phyloP scores from a whole-genome alignment of 2,329 filamentous ascomycete species.

The Didymella pinodella region DNA sequence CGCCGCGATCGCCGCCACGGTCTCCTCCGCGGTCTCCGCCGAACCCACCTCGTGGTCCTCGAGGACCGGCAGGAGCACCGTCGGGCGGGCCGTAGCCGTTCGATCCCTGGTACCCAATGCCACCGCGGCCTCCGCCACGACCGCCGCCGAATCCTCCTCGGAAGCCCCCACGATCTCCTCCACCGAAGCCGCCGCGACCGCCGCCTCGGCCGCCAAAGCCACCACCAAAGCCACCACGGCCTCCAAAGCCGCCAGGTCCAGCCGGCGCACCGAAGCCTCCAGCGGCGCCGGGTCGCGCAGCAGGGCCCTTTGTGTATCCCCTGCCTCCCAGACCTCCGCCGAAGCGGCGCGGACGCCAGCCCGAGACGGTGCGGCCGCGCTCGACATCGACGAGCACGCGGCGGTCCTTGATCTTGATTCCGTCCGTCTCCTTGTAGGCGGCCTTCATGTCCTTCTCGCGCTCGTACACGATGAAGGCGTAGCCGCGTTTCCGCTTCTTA shows the following conservation, averaged over 20 bases:
- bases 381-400: slow-evolving; percentile 95
- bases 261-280: slow-evolving; percentile 63
- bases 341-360: slow-evolving; percentile 90
- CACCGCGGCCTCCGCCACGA: slow-evolving; percentile 53
- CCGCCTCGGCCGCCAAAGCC: slow-evolving; percentile 60
- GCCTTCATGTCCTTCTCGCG: slow-evolving; percentile 99
- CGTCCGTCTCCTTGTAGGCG: slow-evolving; percentile 88
- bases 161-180: slow-evolving; percentile 55
- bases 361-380: slow-evolving; percentile 89
- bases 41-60: slow-evolving; percentile 51
- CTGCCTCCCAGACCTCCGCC: slow-evolving; percentile 92
- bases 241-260: slow-evolving; percentile 60
- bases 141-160: slow-evolving; percentile 56
- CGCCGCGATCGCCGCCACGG: slow-evolving; percentile 43
- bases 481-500: slow-evolving; percentile 79
- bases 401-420: slow-evolving; percentile 90
- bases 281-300: slow-evolving; percentile 69
- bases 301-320: slow-evolving; percentile 85
- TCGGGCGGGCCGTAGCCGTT: slow-evolving; percentile 56
- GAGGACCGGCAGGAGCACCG: slow-evolving; percentile 59
- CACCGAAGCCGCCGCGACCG: slow-evolving; percentile 54
- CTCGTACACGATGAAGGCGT: slow-evolving; percentile 97
- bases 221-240: slow-evolving; percentile 60
- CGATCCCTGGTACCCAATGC: slow-evolving; percentile 52
- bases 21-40: slow-evolving; percentile 48